Base-by-base conservation (phyloP, 306 rosid genomes). In the Oemleria cerasiformis region DNA sequence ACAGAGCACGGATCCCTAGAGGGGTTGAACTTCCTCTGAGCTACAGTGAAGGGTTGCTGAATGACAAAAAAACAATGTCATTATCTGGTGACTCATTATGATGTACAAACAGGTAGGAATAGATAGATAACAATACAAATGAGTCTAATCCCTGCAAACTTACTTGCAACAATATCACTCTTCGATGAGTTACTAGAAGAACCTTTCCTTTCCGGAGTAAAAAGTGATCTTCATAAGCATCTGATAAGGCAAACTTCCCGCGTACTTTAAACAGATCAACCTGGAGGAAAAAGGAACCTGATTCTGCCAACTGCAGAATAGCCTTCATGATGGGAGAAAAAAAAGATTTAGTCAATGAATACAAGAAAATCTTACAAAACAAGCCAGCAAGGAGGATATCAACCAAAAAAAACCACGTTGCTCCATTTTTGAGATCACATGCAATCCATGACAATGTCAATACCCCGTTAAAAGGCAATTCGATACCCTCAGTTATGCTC, bases 231-330 rank as follows among this genome's bases (percentile, higher is more conserved):
- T 94, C 99, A 71, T 94, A 94, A 61, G 99, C 95, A 89, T 94
- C 99, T 45, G 99, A 83, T 77, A 94, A 78, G 17, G 99, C 99
- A 70, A 94, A 94, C 84, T 94, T 94, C 42, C 99, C 99, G 12
- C 99, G 99, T 57, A 94, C 97, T 85, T 89, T 94, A 81, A 94
- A 94, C 45, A 94, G 89, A 87, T 94, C 96, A 79, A 94, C 99
- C 84, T 94, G 99, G 78, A 89, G 85, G 59, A 94, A 89, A 88
- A 94, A 94, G 50, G 97, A 94, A 65, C 97, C 97, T 14, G 97
- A 94, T 86, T 94, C 99, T 75, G 99, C 97, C 76, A 94, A 79
- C 80, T 94, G 99, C 85, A 94, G 72, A 70, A 94, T 91, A 75
- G 86, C 90, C 97, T 94, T 84, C 83, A 91, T 57, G 58, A 85